Evolutionary conservation across 345 rosid genomes (phyloP).

Genomic region (Salix caprea): DNA sequence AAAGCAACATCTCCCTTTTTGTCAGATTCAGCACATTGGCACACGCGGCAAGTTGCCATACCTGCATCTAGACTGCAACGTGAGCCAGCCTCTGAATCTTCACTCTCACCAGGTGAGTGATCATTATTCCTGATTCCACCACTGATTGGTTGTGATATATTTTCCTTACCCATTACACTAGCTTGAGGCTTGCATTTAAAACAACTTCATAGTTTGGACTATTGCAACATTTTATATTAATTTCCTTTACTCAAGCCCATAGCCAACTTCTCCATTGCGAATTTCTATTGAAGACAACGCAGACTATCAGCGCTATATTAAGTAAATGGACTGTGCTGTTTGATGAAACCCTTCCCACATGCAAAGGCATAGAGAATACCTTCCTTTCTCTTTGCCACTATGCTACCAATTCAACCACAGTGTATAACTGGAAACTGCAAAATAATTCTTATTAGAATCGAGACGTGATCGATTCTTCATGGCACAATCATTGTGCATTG

Average conservation of each 20-base stretch:
- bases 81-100: conserved; percentile 34
- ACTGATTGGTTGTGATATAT: conserved; percentile 34
- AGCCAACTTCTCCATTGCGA: background rate
- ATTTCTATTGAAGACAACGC: background rate
- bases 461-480: background rate
- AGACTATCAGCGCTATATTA: background rate
- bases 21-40: conserved; percentile 93
- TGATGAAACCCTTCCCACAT: background rate
- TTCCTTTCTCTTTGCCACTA: background rate
- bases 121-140: conserved; percentile 39
- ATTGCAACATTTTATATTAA: background rate
- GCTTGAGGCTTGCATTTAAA: background rate
- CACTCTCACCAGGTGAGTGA: conserved; percentile 36
- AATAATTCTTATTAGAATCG: background rate
- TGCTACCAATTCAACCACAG: background rate
- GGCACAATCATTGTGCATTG: background rate
- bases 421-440: background rate
- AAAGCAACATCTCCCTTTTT: conserved; percentile 76
- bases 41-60: conserved; percentile 74
- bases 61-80: conserved; percentile 62
- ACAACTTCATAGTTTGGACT: background rate
- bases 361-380: background rate
- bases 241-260: background rate
- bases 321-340: background rate
- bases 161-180: conserved; percentile 65